Evolutionary conservation across 2,329 filamentous ascomycete species (phyloP).

Genomic region (Salinomyces thailandicus): DNA sequence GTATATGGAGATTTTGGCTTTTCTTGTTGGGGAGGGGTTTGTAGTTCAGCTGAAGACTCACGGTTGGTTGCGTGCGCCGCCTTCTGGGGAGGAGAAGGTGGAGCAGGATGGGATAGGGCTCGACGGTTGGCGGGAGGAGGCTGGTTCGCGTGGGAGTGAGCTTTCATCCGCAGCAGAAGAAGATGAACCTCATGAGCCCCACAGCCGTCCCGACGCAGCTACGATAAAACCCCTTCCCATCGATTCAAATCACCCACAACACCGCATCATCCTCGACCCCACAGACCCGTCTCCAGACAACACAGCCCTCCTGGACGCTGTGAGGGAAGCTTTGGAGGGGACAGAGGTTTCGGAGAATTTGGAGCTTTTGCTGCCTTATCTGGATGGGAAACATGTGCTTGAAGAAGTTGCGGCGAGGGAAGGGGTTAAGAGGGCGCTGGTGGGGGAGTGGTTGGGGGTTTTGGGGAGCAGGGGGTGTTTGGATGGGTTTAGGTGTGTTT

Average conservation of each 20-base stretch:
- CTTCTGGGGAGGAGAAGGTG: constrained; percentile 35
- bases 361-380: constrained; percentile 68
- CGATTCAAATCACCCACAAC: not conserved
- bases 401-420: constrained; percentile 81
- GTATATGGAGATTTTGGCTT: constrained; percentile 86
- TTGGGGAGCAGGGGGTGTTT: constrained; percentile 54
- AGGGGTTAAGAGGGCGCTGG: constrained; percentile 68
- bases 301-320: constrained; percentile 7
- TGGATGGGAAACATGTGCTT: constrained; percentile 74
- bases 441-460: constrained; percentile 45
- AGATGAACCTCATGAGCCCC: too few species aligned
- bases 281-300: constrained; percentile 10
- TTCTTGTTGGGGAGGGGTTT: constrained; percentile 87
- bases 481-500: constrained; percentile 5
- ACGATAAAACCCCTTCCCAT: too few species aligned
- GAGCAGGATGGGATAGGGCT: constrained; percentile 32
- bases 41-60: constrained; percentile 89
- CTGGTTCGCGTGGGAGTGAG: too few species aligned
- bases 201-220: too few species aligned
- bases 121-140: not conserved
- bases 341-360: constrained; percentile 55
- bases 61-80: constrained; percentile 62
- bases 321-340: constrained; percentile 25
- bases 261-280: constrained; percentile 14
- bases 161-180: too few species aligned